Percentiles rank a stretch among this genome's conserved stretches.
Conservation (phyloP, 2,329 filamentous ascomycete species). For the Xylariaceae sp. region DNA sequence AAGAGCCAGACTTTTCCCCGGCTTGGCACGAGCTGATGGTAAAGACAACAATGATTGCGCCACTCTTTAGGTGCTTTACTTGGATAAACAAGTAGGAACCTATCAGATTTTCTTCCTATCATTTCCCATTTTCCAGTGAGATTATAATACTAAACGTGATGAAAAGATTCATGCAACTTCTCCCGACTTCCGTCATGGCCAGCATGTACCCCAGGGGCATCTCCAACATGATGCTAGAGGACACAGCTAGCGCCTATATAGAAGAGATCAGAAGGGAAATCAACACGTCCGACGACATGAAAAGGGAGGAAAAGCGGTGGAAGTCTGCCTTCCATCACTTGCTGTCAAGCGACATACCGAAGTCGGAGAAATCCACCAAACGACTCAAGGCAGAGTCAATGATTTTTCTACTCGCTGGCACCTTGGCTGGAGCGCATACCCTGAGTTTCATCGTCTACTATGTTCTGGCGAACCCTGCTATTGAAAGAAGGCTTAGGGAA, state of each 20-base stretch:
- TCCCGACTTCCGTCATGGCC: constrained; percentile 1
- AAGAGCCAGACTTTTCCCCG: neutral
- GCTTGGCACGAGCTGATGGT: constrained; percentile 1
- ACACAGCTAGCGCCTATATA: neutral
- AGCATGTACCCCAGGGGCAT: constrained; percentile 2
- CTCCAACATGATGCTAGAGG: constrained; percentile 2
- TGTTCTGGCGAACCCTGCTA: constrained; percentile 5
- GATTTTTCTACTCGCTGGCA: constrained; percentile 6
- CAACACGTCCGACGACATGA: neutral
- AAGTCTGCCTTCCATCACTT: constrained; percentile 10
- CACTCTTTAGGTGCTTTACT: constrained; percentile 1
- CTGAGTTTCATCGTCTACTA: constrained; percentile 3
- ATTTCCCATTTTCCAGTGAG: neutral
- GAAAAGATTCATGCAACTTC: constrained; percentile 1
- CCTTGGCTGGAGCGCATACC: constrained; percentile 2
- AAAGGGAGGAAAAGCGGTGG: neutral
- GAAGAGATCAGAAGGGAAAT: constrained; percentile 2
- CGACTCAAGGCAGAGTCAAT: constrained; percentile 4
- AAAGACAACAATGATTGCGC: neutral
- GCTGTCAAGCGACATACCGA: constrained; percentile 9
- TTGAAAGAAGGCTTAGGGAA: constrained; percentile 2
- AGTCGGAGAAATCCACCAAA: constrained; percentile 3
- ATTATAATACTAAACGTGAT: neutral
- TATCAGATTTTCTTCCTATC: neutral
- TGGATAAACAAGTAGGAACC: constrained; percentile 2